A percentile compares a stretch with the other conserved stretches of the same genome.
These are phyloP conservation scores for Trametes villosa DNA, from an alignment of 768 basidiomycete genomes.

Conservation along the genomic window DNA sequence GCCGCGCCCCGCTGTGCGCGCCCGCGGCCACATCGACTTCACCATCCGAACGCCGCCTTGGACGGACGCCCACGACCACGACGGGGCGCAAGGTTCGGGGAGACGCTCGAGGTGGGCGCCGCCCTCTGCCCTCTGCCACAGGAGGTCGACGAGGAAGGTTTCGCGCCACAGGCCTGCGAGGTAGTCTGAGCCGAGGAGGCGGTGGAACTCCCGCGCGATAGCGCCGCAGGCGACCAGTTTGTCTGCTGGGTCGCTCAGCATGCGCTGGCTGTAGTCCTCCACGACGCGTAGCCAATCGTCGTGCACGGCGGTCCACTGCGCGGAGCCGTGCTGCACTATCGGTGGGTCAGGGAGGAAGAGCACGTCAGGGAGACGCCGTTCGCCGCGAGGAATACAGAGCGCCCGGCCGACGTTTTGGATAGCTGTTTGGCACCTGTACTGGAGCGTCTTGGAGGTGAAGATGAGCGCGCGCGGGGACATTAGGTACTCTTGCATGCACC, in stretches of 20 bases:
- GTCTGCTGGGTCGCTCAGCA: constrained; percentile 12
- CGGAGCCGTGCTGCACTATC: background rate
- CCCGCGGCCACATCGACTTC: too few relatives aligned
- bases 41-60: constrained; percentile 4
- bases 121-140: constrained; percentile 12
- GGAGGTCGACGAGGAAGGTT: constrained; percentile 5
- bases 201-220: constrained; percentile 14
- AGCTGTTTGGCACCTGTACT: constrained; percentile 15
- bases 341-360: constrained; percentile 2
- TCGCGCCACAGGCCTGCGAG: constrained; percentile 18
- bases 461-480: constrained; percentile 11
- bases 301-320: background rate
- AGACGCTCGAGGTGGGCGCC: background rate
- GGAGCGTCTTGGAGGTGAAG: constrained; percentile 17
- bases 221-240: constrained; percentile 17
- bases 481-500: constrained; percentile 18
- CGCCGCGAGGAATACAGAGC: background rate
- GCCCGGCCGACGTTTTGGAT: constrained; percentile 3
- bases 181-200: constrained; percentile 8
- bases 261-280: constrained; percentile 11
- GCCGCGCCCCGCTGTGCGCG: background rate
- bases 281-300: constrained; percentile 7
- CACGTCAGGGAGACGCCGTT: constrained; percentile 2
- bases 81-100: constrained; percentile 14
- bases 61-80: constrained; percentile 21